Evolutionary conservation across 139 green algal genomes (phyloP).

Genomic region (Trebouxia sp.): DNA sequence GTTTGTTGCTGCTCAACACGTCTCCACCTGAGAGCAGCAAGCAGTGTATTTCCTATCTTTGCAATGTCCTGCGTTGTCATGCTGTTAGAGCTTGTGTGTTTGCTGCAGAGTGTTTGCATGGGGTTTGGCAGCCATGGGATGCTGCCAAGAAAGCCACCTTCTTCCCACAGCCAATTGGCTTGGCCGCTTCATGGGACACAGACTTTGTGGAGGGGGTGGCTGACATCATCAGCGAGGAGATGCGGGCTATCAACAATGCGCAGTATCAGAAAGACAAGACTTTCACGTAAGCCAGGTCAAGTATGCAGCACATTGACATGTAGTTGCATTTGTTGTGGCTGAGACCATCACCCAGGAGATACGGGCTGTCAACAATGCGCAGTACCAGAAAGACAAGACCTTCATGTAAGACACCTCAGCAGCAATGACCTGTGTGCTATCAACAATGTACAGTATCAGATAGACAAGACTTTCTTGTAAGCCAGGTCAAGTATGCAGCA

Average conservation of each 20-base stretch:
- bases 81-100: not conserved
- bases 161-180: slow-evolving; percentile 39
- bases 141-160: slow-evolving; percentile 24
- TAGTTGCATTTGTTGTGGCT: not conserved
- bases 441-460: slow-evolving; percentile 27
- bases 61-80: too few relatives aligned
- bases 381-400: not conserved
- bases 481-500: too few relatives aligned
- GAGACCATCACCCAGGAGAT: too few relatives aligned
- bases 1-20: too few relatives aligned
- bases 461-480: not conserved
- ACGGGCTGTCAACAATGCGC: too few relatives aligned
- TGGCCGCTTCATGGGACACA: slow-evolving; percentile 41
- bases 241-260: slow-evolving; percentile 37
- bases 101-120: slow-evolving; percentile 39
- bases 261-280: slow-evolving; percentile 15
- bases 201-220: slow-evolving; percentile 30
- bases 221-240: slow-evolving; percentile 35
- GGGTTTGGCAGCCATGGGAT: not conserved
- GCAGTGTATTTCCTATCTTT: too few relatives aligned
- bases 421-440: slow-evolving; percentile 39
- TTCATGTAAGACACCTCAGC: slow-evolving; percentile 23
- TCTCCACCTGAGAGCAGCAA: too few relatives aligned
- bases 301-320: too few relatives aligned
- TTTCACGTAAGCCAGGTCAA: not conserved